phyloP scores from a whole-genome alignment of 2,329 filamentous ascomycete genomes.

The Fusarium mundagurra region DNA sequence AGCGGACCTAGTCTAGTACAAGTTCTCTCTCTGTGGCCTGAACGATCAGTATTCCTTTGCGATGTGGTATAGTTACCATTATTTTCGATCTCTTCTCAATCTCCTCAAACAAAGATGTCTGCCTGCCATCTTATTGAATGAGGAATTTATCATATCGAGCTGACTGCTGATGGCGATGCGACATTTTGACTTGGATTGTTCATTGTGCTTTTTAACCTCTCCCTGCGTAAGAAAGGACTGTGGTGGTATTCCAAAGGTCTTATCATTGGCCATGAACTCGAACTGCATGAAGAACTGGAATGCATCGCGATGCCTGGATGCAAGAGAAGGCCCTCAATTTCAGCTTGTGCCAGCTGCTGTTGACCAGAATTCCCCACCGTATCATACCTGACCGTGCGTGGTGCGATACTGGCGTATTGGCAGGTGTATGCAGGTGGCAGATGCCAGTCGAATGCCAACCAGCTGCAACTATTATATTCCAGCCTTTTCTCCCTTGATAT shows the following conservation, averaged over 20 bases:
- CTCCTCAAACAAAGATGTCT: background rate
- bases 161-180: background rate
- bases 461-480: constrained; percentile 28
- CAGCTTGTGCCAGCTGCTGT: constrained; percentile 20
- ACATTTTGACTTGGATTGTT: background rate
- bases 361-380: constrained; percentile 29
- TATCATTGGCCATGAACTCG: constrained; percentile 12
- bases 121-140: background rate
- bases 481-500: constrained; percentile 33
- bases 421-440: constrained; percentile 37
- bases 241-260: background rate
- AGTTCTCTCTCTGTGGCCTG: background rate
- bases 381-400: constrained; percentile 13
- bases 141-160: background rate
- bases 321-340: constrained; percentile 14
- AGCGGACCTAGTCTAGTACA: background rate
- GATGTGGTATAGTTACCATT: constrained; percentile 7
- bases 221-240: constrained; percentile 21
- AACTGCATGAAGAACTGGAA: constrained; percentile 39
- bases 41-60: background rate
- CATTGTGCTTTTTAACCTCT: constrained; percentile 6
- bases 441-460: constrained; percentile 38
- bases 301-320: constrained; percentile 39
- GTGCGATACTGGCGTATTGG: constrained; percentile 18
- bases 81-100: background rate